Conservation (phyloP, 2,329 filamentous ascomycete species). For the Bipolaris bicolor region DNA sequence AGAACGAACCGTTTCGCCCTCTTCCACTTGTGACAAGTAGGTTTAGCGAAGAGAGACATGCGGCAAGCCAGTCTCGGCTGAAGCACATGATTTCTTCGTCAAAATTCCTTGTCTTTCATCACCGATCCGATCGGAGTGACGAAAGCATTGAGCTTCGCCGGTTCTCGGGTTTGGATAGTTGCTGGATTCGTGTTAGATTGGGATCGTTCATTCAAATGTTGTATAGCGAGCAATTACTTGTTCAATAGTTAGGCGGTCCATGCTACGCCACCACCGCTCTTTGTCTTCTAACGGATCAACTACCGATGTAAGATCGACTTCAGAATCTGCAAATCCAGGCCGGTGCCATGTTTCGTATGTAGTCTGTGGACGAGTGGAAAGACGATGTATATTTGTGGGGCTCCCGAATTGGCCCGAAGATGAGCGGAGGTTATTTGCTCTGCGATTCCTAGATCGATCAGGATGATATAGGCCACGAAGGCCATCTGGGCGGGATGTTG, state of each 20-base stretch:
- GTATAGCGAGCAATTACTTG: constrained; percentile 4
- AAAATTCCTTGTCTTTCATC: not conserved
- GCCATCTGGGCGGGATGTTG: constrained; percentile 26
- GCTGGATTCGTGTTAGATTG: not conserved
- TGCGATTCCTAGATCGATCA: constrained; percentile 14
- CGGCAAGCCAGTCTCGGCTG: not conserved
- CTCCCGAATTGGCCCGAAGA: constrained; percentile 23
- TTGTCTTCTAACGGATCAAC: constrained; percentile 25
- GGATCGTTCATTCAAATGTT: not conserved
- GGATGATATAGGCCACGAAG: constrained; percentile 30
- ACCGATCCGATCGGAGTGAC: not conserved
- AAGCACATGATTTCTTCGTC: not conserved
- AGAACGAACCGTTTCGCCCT: not conserved
- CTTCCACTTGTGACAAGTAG: not conserved
- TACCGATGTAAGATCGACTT: constrained; percentile 27
- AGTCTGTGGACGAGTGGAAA: constrained; percentile 16
- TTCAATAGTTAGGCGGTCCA: constrained; percentile 14
- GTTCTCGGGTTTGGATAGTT: not conserved
- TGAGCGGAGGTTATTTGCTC: constrained; percentile 19
- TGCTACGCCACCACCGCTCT: constrained; percentile 21
- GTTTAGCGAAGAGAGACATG: not conserved
- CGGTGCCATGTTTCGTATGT: constrained; percentile 15
- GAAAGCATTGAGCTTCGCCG: constrained; percentile 5
- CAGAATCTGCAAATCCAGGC: constrained; percentile 21
- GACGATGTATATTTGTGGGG: constrained; percentile 9